Base-by-base conservation (phyloP, 768 basidiomycete genomes). In the Termitomyces sp. region DNA sequence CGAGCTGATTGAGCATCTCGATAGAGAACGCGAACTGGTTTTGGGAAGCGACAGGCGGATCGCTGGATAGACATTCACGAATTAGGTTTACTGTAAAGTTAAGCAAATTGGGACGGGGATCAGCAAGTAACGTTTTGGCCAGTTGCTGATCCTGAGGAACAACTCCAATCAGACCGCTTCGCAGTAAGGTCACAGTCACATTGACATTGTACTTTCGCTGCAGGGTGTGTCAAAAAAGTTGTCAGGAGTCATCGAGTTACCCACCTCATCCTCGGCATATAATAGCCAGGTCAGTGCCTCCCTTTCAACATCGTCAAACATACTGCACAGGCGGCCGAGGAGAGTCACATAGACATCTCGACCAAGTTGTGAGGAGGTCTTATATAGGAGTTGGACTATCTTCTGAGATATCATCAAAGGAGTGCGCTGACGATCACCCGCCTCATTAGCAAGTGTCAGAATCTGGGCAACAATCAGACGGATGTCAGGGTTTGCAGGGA, bases 271-370 rank as follows among this genome's bases (percentile, higher is more conserved):
- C 70, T 98, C 96, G 4, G 97, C 92, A 70, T 94, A 97, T 49
- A 98, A 77, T 52, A 99, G 79, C 97, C 97, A 99, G 2, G 91
- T 92, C 54, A 95, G 91, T 6, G 96, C 97, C 75, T 99, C 97
- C 73, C 95, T 95, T 17, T 91, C 92, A 49, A 98, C 96, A 65
- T 96, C 93, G 66, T 92, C 88, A 64, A 94, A 96, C 15, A 87
- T 79, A 63, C 88, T 86, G 71, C 97, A 98, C 46, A 99, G 78
- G 63, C 94, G 89, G 61, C 95, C 91, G 14, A 99, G 78, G 49
- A 99, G 78, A 48, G 88, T 85, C 43, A 94, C 95, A 71, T 94
- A 99, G 10, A 97, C 89, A 72, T 99, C 96, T 57, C 96, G 85
- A 0, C 92, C 94, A 59, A 99, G 81, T 65, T 91, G 87, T 3